phyloP scores from a whole-genome alignment of 208 protist species.

The Naegleria gruberi region DNA sequence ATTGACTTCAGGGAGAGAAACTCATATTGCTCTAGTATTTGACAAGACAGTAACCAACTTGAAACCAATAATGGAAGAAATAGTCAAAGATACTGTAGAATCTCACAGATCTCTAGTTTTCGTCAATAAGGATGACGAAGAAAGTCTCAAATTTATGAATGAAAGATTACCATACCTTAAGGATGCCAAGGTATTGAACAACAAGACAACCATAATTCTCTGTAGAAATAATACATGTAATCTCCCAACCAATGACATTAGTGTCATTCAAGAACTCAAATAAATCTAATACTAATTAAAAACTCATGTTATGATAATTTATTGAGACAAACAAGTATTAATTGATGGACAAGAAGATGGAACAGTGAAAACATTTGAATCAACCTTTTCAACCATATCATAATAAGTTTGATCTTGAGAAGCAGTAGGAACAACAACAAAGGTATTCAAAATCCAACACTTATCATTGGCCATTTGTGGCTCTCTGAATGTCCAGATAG shows the following conservation, averaged over 20 bases:
- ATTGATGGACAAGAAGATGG: too few relatives aligned
- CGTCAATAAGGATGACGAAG: background rate
- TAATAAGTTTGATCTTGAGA: too few relatives aligned
- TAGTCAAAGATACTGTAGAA: background rate
- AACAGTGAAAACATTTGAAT: too few relatives aligned
- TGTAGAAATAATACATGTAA: slow-evolving; percentile 7
- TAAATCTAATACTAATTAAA: background rate
- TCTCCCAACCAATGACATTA: background rate
- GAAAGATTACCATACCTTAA: background rate
- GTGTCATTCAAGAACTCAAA: background rate
- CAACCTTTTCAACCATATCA: too few relatives aligned
- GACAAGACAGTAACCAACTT: background rate
- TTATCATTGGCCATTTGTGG: too few relatives aligned
- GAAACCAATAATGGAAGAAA: background rate
- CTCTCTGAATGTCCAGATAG: too few relatives aligned
- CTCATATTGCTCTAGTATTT: background rate
- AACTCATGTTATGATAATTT: too few relatives aligned
- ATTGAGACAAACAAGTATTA: too few relatives aligned
- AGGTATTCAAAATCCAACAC: too few relatives aligned
- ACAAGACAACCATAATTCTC: background rate
- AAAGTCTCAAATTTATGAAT: background rate
- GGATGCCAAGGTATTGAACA: background rate
- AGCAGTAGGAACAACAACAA: too few relatives aligned
- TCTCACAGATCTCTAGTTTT: background rate
- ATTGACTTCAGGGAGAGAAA: background rate